Conservation (phyloP, 176 grass and related monocot species). For the Cenchrus fungigraminus region DNA sequence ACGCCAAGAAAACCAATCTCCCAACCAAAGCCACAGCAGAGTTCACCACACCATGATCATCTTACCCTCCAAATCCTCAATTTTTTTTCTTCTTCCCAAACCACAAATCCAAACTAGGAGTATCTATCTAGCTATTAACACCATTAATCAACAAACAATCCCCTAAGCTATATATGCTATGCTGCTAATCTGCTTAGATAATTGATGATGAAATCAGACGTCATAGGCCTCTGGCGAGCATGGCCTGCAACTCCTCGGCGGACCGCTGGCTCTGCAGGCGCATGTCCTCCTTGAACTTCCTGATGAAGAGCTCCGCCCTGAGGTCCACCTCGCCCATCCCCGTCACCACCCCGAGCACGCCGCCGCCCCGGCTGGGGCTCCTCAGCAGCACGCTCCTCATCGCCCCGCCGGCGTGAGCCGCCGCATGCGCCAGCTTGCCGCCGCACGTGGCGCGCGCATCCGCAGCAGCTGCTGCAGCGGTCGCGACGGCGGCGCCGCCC, state of each 20-base stretch:
- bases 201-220: not conserved
- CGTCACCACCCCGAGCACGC: slow-evolving; percentile 30
- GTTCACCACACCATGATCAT: not conserved
- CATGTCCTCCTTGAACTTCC: slow-evolving; percentile 89
- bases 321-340: slow-evolving; percentile 73
- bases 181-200: not conserved
- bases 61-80: not conserved
- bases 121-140: not conserved
- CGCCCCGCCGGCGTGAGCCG: not conserved
- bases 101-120: not conserved
- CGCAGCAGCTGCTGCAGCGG: not conserved
- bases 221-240: slow-evolving; percentile 58
- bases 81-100: not conserved
- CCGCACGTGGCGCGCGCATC: not conserved
- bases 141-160: not conserved
- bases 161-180: not conserved
- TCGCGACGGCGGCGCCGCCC: not conserved
- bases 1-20: not conserved
- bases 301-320: slow-evolving; percentile 74
- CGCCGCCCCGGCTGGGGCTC: slow-evolving; percentile 33
- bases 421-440: no score
- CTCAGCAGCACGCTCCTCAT: slow-evolving; percentile 38
- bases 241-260: slow-evolving; percentile 64
- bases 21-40: not conserved
- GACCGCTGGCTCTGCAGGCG: slow-evolving; percentile 75